A percentile compares a stretch with the other conserved stretches of the same genome.
Conservation (phyloP, 768 basidiomycete species). For the Candolleomyces eurysporus region DNA sequence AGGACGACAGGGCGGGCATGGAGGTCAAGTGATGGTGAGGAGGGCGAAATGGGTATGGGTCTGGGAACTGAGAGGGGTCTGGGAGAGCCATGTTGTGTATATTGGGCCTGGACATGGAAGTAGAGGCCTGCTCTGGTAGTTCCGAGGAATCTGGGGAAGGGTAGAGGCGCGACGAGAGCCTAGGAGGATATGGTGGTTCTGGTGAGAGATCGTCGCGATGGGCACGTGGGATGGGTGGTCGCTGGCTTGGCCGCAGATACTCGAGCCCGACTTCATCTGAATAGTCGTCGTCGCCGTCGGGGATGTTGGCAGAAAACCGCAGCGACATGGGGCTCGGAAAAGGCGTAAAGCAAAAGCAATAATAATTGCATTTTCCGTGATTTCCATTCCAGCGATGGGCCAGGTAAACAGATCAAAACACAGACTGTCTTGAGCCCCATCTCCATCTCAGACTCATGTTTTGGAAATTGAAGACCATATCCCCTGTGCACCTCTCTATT, state of each 20-base stretch:
- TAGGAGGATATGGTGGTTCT: conserved; percentile 4
- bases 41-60: conserved; percentile 64
- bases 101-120: conserved; percentile 7
- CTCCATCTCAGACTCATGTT: background rate
- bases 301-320: background rate
- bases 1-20: conserved; percentile 64
- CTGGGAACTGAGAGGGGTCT: conserved; percentile 69
- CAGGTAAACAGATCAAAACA: conserved; percentile 1
- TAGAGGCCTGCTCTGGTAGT: conserved; percentile 2
- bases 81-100: conserved; percentile 33
- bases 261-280: conserved; percentile 19
- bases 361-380: conserved; percentile 3
- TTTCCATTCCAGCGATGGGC: background rate
- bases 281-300: conserved; percentile 5
- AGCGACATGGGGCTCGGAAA: conserved; percentile 1
- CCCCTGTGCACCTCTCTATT: background rate
- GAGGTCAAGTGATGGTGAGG: conserved; percentile 41
- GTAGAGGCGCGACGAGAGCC: conserved; percentile 2
- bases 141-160: background rate
- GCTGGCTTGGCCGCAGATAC: conserved; percentile 18
- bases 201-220: conserved; percentile 8
- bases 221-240: background rate
- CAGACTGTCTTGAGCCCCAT: background rate
- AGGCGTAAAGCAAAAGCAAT: background rate
- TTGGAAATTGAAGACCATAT: background rate